Conservation (phyloP, 192 early-diverging fungal genomes). For the Endogone sp. region DNA sequence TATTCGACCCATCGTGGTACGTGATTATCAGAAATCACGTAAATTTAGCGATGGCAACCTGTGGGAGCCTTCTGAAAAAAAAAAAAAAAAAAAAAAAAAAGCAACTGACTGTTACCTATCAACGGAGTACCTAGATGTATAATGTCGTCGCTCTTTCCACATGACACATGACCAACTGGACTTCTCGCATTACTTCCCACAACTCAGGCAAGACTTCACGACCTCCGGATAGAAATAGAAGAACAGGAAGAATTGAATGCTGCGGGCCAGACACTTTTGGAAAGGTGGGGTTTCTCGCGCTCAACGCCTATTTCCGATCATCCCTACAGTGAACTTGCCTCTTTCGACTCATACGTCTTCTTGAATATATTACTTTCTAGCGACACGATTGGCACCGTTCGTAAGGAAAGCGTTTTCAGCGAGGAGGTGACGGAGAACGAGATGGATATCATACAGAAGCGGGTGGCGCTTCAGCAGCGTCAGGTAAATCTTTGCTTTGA, state of each 20-base stretch:
- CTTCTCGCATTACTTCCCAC: too few relatives aligned
- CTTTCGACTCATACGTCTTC: background rate
- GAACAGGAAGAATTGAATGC: slow-evolving; percentile 8
- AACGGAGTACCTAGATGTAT: background rate
- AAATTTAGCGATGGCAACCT: background rate
- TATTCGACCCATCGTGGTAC: slow-evolving; percentile 24
- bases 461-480: slow-evolving; percentile 85
- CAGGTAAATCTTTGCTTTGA: slow-evolving; percentile 39
- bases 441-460: slow-evolving; percentile 84
- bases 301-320: background rate
- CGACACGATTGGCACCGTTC: slow-evolving; percentile 67
- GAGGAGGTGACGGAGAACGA: slow-evolving; percentile 90
- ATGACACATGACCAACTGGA: background rate
- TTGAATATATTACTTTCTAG: slow-evolving; percentile 25
- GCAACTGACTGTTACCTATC: background rate
- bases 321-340: background rate
- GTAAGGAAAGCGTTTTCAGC: slow-evolving; percentile 86
- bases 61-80: background rate
- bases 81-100: too few relatives aligned
- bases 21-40: background rate
- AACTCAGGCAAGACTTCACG: slow-evolving; percentile 14
- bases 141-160: background rate
- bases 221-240: slow-evolving; percentile 7
- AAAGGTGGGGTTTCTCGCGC: slow-evolving; percentile 3
- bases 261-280: slow-evolving; percentile 7